Base-by-base conservation (phyloP, 176 grass and related monocot species). In the Pontederia crassipes region DNA sequence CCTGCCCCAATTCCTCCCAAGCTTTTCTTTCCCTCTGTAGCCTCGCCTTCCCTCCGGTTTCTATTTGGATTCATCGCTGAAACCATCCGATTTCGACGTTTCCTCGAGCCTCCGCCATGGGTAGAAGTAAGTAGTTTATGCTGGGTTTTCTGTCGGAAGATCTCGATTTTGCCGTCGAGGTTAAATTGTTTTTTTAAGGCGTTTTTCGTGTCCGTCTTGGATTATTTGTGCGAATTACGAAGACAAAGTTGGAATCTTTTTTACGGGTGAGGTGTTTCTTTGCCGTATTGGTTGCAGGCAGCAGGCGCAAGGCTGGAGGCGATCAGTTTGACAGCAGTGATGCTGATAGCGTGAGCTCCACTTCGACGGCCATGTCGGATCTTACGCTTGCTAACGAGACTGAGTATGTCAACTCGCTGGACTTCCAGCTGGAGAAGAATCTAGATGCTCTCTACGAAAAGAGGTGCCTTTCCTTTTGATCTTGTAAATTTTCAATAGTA, bases 371-470 rank as follows among this genome's bases (percentile, higher is more conserved):
- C 35, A 26, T 77, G 49, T 83, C 82, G 8, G 87, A 90, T 11
- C 16, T 76, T 20, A 66, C 92, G 58, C 78, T 90, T 62, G 75
- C 78, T n/a, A 61, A 92, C 70, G 69, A 56, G 27, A 85, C 81
- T 11, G 87, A 91, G 70, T 59, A 77, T 40, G 63, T 91, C 48
- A 92, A 69, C 66, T 98, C 93, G 49, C 70, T 83, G 32, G 93
- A 98, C 50, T 98, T 88, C 62, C 76, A 76, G 26, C 76, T 98
- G 29, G 87, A 98, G 66, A 81, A 86, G 59, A 85, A 81, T 74
- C 85, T 89, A 49, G 87, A 98, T 54, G 78, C 71, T 12, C 93
- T 98, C 71, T 89, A 98, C 59, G 93, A 98, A 77, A 98, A 98
- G 81, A 85, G 90, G 90, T 95, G 54, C 4, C 8, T 60, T 4